Conservation (phyloP, 305 asterid species). For the Plantago coronopus region DNA sequence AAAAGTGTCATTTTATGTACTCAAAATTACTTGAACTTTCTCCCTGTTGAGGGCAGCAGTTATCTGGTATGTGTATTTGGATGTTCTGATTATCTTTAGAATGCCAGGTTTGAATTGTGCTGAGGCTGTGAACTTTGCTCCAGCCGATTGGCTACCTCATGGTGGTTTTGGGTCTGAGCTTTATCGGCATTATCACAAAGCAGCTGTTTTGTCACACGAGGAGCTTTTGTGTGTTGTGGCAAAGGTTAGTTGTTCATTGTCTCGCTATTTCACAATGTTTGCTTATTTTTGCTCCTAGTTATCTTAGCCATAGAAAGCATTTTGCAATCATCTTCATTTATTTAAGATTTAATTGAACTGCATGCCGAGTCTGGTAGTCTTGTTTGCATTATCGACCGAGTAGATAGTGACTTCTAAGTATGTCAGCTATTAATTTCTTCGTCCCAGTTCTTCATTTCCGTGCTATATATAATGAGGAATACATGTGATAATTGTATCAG, state of each 20-base stretch:
- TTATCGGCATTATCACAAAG: conserved; percentile 74
- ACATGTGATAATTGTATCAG: neutral
- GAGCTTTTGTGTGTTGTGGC: conserved; percentile 88
- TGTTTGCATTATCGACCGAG: neutral
- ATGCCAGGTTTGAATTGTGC: conserved; percentile 90
- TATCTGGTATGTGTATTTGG: conserved; percentile 11
- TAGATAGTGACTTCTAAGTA: neutral
- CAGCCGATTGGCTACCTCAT: conserved; percentile 98
- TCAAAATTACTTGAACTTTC: neutral
- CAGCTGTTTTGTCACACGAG: conserved; percentile 92
- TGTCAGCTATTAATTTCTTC: neutral
- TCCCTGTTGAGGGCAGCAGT: neutral
- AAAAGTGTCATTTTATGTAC: conserved; percentile 8
- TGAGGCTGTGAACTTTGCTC: conserved; percentile 98
- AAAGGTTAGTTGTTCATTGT: conserved; percentile 42
- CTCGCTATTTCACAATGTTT: conserved; percentile 24
- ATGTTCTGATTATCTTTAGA: conserved; percentile 22
- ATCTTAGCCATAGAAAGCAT: conserved; percentile 18
- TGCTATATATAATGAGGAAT: neutral
- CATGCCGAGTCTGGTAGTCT: neutral
- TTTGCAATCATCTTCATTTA: conserved; percentile 8
- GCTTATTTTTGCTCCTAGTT: conserved; percentile 12
- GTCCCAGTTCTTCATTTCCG: neutral
- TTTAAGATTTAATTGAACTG: conserved; percentile 6
- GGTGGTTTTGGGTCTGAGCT: conserved; percentile 97